phyloP scores from a whole-genome alignment of 257 asterid species.

The Solanum habrochaites region DNA sequence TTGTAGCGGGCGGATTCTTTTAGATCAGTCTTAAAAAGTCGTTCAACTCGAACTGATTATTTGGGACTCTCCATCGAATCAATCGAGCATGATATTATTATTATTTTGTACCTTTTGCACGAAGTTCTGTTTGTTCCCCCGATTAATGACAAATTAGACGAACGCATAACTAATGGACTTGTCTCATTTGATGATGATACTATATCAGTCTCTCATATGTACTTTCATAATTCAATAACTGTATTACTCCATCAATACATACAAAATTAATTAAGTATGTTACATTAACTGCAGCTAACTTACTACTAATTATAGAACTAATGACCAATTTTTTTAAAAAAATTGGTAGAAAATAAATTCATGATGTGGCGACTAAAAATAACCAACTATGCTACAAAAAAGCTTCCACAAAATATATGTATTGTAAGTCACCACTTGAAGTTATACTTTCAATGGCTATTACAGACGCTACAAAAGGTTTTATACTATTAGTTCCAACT shows the following conservation, averaged over 20 bases:
- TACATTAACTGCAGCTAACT: background rate
- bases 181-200: slow-evolving; percentile 8
- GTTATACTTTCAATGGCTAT: too few species aligned
- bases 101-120: slow-evolving; percentile 59
- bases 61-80: slow-evolving; percentile 34
- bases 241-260: background rate
- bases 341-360: background rate
- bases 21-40: slow-evolving; percentile 53
- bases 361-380: background rate
- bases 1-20: slow-evolving; percentile 12
- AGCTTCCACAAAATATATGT: too few species aligned
- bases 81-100: background rate
- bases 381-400: too few species aligned
- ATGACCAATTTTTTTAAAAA: background rate
- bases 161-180: slow-evolving; percentile 41
- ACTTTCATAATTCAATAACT: slow-evolving; percentile 15
- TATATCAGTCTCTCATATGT: slow-evolving; percentile 50
- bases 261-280: slow-evolving; percentile 10
- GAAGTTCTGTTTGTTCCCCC: slow-evolving; percentile 72
- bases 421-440: background rate
- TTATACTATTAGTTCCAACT: too few species aligned
- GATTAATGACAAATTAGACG: slow-evolving; percentile 65
- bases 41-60: slow-evolving; percentile 31
- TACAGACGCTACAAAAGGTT: fast-evolving
- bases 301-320: background rate